Evolutionary conservation across 2,329 filamentous ascomycete genomes (phyloP).

Genomic region (Fusarium solani-melongenae): DNA sequence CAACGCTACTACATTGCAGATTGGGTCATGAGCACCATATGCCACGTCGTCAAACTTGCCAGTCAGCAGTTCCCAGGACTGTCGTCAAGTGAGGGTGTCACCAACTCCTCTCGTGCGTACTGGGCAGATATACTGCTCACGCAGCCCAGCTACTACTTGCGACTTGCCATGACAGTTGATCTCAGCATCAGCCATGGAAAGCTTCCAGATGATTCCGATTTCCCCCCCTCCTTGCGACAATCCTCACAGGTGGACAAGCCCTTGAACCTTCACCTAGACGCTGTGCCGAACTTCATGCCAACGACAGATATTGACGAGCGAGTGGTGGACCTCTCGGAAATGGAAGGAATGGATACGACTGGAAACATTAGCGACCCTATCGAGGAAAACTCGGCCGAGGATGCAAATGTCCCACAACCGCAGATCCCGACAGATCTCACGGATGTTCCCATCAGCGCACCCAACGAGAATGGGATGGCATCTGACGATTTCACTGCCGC

Average conservation of each 20-base stretch:
- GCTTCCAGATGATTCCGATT: constrained; percentile 39
- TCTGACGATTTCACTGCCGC: background rate
- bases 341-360: background rate
- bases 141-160: constrained; percentile 30
- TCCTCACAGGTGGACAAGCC: accelerated
- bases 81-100: background rate
- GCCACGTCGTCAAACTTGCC: constrained; percentile 34
- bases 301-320: background rate
- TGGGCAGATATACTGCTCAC: constrained; percentile 36
- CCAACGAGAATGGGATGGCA: background rate
- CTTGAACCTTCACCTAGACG: background rate
- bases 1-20: constrained; percentile 39
- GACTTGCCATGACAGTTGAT: constrained; percentile 37
- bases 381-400: background rate
- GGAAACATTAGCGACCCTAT: background rate
- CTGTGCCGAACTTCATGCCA: background rate
- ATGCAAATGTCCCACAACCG: background rate
- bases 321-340: background rate
- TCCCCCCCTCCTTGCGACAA: constrained; percentile 30
- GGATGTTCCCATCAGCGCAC: background rate
- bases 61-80: constrained; percentile 14
- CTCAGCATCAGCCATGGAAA: constrained; percentile 41
- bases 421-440: background rate
- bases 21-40: constrained; percentile 37
- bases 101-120: constrained; percentile 3